Evolutionary conservation across 228 moss, liverwort and hornwort genomes (phyloP), one percentile per base, ranked within the genome.

Genomic region (Sphagnum magellanicum): DNA sequence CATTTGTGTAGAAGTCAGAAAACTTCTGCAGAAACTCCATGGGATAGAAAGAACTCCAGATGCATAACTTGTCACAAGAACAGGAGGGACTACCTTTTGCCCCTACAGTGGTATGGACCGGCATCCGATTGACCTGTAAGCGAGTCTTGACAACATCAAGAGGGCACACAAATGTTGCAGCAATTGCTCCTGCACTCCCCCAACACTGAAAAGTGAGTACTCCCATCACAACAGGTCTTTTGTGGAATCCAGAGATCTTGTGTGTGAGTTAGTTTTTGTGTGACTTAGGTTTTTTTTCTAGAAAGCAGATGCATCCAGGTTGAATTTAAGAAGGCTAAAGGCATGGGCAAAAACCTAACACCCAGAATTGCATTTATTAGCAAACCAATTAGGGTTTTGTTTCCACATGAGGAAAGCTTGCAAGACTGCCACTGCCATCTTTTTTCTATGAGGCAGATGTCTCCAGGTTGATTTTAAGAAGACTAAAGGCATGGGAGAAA

Each of bases 131-230:
- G 49, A 98, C 93, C 77, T 98, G 97, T 67, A 98, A 88, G 63
- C 97, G 90, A 68, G 97, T 98, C 80, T 98, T 98, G 74, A 98
- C 91, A 16, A 98, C 97, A 80, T 98, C 97, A 69, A 98, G 86
- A 53, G 97, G 97, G 74, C 97, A 98, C 32, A 98, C 93, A 79
- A 98, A 93, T 63, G 97, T 98, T 55, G 97, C 97, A 49, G 97
- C 97, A 65, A 98, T 93, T 50, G 97, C 93, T 73, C 97, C 97
- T 98, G 90, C 72, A 80, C 65, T 5, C 77, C 70, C 53, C 58
- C 63, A 16, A 61, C 50, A 65, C 48, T 5, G 67, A 3, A 2
- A 32, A 32, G 32, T 32, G 32, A 32, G 32, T 32, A 32, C 32
- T 32, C 32, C 32, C 32, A 32, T 32, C 32, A 32, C 32, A 17